Evolutionary conservation across 768 basidiomycete genomes (phyloP), one percentile per base, ranked within the genome.

Genomic region (Xanthoconium purpureum): DNA sequence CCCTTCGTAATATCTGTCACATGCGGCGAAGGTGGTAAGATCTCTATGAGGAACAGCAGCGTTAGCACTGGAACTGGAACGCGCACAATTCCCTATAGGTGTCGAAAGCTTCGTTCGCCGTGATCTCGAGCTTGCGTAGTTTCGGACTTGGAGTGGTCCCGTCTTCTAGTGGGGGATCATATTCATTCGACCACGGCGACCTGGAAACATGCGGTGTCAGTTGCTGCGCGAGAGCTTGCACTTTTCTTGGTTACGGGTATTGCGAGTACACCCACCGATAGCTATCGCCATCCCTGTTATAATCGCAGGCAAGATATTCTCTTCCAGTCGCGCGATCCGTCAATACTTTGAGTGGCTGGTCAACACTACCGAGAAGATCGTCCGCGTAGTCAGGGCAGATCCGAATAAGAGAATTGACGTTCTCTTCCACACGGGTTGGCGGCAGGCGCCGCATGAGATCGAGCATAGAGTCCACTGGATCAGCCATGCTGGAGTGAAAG

Each of bases 181-280:
- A 99, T 68, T 91, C 88, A 70, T 98, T 99, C 24, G 95, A 94
- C 95, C 96, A 98, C 9, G 97, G 97, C 3, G 97, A 99, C 66
- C 96, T 99, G 47, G 42, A 39, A 50, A 46, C 35, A 62, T 13
- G 43, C 33, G 4, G 24, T 24, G 50, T 73, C 50, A 64, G 59
- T 46, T 38, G 32, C 39, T 37, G 44, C 40, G 43, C 40, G 14
- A 53, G 51, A 39, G 36, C 30, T 32, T 24, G 8, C 39, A 17
- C 29, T 36, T n/a, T 48, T 39, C 32, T 18, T 47, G 45, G 43
- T 20, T 18, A 15, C 30, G 32, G 32, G 33, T 30, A 15, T 33
- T 13, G 28, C 11, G 43, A 53, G 37, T 10, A 44, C 32, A 38
- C 56, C 42, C 47, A 75, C 93, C 94, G 79, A 71, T 90, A 93